A percentile compares a stretch with the other conserved stretches of the same genome.
phyloP scores from a whole-genome alignment of 2,329 filamentous ascomycete genomes.

The Penicillium sp. region DNA sequence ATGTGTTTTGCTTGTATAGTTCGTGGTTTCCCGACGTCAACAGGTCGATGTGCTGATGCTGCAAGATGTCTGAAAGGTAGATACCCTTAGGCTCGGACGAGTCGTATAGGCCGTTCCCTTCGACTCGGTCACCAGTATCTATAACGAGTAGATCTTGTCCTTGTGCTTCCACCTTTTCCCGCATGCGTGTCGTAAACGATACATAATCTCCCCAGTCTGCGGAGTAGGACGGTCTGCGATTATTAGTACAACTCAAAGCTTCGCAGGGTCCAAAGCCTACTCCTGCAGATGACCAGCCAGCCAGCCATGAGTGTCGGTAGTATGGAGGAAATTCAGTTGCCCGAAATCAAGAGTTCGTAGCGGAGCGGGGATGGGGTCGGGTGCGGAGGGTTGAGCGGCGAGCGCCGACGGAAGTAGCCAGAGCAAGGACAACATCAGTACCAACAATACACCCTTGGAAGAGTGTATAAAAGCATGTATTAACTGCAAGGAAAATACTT shows the following conservation, averaged over 20 bases:
- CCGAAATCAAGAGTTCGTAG: constrained; percentile 85
- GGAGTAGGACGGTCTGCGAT: constrained; percentile 74
- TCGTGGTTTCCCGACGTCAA: constrained; percentile 93
- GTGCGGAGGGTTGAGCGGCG: constrained; percentile 75
- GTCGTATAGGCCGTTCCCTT: constrained; percentile 94
- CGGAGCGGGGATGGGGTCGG: constrained; percentile 73
- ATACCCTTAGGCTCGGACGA: constrained; percentile 81
- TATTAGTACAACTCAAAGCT: constrained; percentile 19
- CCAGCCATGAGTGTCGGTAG: constrained; percentile 96
- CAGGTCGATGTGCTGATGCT: constrained; percentile 77
- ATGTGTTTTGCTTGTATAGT: constrained; percentile 78
- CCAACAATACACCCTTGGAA: neutral
- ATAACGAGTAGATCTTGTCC: constrained; percentile 87
- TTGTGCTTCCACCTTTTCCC: constrained; percentile 70
- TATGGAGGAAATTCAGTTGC: constrained; percentile 96
- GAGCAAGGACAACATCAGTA: constrained; percentile 19
- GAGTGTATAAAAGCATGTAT: neutral
- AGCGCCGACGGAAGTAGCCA: constrained; percentile 30
- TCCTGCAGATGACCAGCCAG: constrained; percentile 90
- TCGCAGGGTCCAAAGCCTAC: constrained; percentile 47
- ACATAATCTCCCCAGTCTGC: constrained; percentile 98
- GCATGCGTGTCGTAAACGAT: constrained; percentile 84
- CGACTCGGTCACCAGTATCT: constrained; percentile 89
- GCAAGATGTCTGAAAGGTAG: constrained; percentile 85
- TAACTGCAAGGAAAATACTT: neutral